Conservation (phyloP, 2,329 filamentous ascomycete genomes). For the Phialophora tarda region DNA sequence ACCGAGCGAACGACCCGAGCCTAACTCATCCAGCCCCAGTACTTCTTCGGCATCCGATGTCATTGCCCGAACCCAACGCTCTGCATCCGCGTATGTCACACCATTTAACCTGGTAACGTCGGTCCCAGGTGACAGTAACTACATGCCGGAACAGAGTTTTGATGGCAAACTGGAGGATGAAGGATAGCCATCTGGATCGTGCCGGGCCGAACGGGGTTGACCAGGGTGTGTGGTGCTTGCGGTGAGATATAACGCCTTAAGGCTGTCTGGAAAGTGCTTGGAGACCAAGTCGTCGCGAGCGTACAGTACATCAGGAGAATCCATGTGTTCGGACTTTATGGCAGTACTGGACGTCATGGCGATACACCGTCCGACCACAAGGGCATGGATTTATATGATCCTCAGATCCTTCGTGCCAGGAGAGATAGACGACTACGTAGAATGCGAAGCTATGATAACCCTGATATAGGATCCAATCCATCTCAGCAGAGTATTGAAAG, state of each 20-base stretch:
- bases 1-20: neutral
- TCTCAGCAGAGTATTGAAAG: neutral
- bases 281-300: neutral
- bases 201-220: neutral
- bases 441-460: neutral
- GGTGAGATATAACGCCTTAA: neutral
- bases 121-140: neutral
- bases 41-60: constrained; percentile 14
- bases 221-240: too few relatives aligned
- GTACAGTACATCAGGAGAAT: neutral
- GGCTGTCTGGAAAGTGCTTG: neutral
- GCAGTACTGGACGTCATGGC: neutral
- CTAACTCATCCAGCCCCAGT: neutral
- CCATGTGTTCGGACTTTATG: neutral
- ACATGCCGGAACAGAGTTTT: neutral
- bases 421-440: neutral
- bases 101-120: constrained; percentile 9
- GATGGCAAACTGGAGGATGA: neutral
- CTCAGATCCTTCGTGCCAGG: neutral
- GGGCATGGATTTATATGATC: neutral
- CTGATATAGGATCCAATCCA: neutral
- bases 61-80: neutral
- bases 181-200: neutral
- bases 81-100: neutral
- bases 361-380: neutral